Conservation (phyloP, 495 filamentous ascomycete genomes). For the Filosporella fistucella region DNA sequence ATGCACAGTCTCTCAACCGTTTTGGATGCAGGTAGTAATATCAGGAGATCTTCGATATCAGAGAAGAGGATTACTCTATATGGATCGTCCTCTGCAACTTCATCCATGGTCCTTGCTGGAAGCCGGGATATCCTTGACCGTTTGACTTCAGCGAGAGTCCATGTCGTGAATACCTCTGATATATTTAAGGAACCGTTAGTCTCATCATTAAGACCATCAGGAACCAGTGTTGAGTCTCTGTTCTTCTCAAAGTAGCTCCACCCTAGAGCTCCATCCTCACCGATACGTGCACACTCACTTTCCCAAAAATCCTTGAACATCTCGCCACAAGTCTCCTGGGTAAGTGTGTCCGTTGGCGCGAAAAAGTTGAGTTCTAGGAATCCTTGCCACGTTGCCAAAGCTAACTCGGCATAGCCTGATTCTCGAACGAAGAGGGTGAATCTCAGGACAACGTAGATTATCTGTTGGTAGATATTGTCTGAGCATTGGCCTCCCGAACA, state of each 20-base stretch:
- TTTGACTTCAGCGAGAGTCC: conserved; percentile 57
- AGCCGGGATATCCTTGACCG: conserved; percentile 40
- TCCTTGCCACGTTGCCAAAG: conserved; percentile 79
- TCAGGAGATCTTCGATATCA: conserved; percentile 63
- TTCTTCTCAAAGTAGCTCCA: conserved; percentile 56
- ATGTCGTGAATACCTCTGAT: conserved; percentile 40
- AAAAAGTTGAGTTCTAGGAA: conserved; percentile 71
- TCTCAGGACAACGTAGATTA: conserved; percentile 71
- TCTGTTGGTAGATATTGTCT: conserved; percentile 40
- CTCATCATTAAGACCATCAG: conserved; percentile 29
- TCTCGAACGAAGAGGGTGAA: conserved; percentile 70
- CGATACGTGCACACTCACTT: conserved; percentile 73
- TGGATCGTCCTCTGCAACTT: conserved; percentile 65
- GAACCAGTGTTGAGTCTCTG: conserved; percentile 26
- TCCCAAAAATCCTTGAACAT: conserved; percentile 68
- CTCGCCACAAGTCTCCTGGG: conserved; percentile 7
- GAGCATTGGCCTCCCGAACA: conserved; percentile 6
- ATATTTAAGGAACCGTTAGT: conserved; percentile 24
- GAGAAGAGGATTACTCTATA: conserved; percentile 73
- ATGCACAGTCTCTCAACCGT: conserved; percentile 43
- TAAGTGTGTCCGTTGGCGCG: conserved; percentile 31
- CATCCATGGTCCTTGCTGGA: conserved; percentile 60
- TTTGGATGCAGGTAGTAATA: conserved; percentile 39
- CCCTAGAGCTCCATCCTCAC: conserved; percentile 65
- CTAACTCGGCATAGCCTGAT: conserved; percentile 74